phyloP scores from a whole-genome alignment of 2,329 filamentous ascomycete species.

The Fusarium miscanthi region DNA sequence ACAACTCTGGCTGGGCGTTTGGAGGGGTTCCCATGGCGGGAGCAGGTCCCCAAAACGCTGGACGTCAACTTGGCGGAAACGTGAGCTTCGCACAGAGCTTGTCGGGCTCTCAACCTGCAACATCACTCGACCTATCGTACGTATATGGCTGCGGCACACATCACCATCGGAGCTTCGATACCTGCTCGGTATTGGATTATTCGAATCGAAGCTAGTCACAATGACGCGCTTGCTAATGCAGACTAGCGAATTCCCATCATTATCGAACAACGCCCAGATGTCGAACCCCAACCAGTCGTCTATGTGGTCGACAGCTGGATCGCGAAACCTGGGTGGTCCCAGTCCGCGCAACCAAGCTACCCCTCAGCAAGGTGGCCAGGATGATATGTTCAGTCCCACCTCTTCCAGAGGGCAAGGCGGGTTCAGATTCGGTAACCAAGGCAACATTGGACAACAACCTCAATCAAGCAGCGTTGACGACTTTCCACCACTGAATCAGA shows the following conservation, averaged over 20 bases:
- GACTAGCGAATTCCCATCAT: constrained; percentile 74
- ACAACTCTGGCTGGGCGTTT: constrained; percentile 70
- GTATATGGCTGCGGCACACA: constrained; percentile 50
- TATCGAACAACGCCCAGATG: constrained; percentile 70
- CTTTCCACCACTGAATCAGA: constrained; percentile 70
- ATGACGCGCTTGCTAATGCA: constrained; percentile 9
- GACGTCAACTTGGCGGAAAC: constrained; percentile 67
- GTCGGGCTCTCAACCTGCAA: constrained; percentile 70
- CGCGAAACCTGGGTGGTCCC: constrained; percentile 60
- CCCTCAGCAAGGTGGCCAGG: constrained; percentile 64
- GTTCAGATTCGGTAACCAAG: constrained; percentile 66
- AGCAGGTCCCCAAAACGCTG: constrained; percentile 63
- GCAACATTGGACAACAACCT: constrained; percentile 56
- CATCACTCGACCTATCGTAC: constrained; percentile 73
- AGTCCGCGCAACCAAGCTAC: constrained; percentile 64
- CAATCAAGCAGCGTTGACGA: constrained; percentile 66
- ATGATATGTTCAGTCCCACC: constrained; percentile 57
- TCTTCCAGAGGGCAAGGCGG: constrained; percentile 60
- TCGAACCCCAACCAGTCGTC: constrained; percentile 60
- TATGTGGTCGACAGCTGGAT: constrained; percentile 65
- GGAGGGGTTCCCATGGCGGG: constrained; percentile 70
- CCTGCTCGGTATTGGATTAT: background rate
- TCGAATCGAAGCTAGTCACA: background rate
- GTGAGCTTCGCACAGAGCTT: constrained; percentile 75
- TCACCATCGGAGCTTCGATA: background rate